Evolutionary conservation across 331 rosid species (phyloP).

Genomic region (Spiraea crenata): DNA sequence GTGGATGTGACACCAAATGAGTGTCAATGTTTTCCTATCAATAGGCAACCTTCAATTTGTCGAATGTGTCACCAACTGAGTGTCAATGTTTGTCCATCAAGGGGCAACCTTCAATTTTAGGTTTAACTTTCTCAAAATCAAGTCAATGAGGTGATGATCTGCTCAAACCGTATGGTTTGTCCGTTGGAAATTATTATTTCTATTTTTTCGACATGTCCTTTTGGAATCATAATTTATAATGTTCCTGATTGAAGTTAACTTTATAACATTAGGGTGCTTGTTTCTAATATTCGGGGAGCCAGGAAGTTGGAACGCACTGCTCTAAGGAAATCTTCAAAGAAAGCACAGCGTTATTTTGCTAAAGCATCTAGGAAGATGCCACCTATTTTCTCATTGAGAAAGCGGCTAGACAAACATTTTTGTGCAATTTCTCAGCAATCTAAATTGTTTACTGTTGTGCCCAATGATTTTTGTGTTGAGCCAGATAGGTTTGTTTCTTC

Average conservation of each 20-base stretch:
- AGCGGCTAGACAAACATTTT: slow-evolving; percentile 61
- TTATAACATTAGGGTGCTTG: slow-evolving; percentile 46
- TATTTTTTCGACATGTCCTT: too few species aligned
- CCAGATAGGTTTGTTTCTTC: slow-evolving; percentile 62
- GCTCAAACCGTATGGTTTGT: too few species aligned
- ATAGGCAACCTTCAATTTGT: too few species aligned
- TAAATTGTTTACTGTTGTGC: slow-evolving; percentile 52
- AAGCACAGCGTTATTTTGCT: neutral
- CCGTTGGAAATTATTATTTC: too few species aligned
- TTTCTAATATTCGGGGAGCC: slow-evolving; percentile 49
- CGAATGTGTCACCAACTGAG: too few species aligned
- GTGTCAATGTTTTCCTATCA: too few species aligned
- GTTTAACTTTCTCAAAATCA: too few species aligned
- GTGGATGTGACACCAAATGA: too few species aligned
- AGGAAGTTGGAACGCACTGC: slow-evolving; percentile 39
- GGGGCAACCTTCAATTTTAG: too few species aligned
- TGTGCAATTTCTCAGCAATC: slow-evolving; percentile 60
- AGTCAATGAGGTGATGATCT: too few species aligned
- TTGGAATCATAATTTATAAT: neutral
- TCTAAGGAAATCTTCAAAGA: slow-evolving; percentile 29
- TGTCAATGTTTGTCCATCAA: too few species aligned
- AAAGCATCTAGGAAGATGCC: slow-evolving; percentile 23
- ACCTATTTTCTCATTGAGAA: slow-evolving; percentile 37
- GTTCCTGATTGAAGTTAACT: neutral
- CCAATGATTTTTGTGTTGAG: slow-evolving; percentile 53